phyloP scores from a whole-genome alignment of 495 filamentous ascomycete species.

The Cudoniella acicularis region DNA sequence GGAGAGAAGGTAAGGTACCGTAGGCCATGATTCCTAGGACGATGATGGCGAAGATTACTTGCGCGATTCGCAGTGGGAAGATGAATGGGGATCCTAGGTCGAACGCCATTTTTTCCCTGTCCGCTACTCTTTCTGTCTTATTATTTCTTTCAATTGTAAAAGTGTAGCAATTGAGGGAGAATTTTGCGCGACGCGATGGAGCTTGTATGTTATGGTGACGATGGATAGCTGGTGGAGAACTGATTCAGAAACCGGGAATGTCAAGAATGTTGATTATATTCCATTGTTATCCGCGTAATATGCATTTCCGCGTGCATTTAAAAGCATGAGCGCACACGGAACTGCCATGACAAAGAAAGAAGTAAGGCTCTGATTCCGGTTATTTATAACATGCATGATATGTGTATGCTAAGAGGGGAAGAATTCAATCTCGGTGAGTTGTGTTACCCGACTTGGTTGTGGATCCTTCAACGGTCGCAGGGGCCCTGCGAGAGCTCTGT shows the following conservation, averaged over 20 bases:
- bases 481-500: too few relatives aligned
- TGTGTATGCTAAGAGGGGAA: too few relatives aligned
- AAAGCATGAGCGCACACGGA: too few relatives aligned
- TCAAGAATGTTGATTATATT: too few relatives aligned
- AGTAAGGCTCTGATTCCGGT: neutral
- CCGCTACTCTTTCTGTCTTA: too few relatives aligned
- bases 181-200: neutral
- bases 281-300: neutral
- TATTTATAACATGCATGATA: neutral
- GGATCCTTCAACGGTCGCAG: too few relatives aligned
- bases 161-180: too few relatives aligned
- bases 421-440: too few relatives aligned
- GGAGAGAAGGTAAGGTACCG: conserved; percentile 41
- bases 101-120: neutral
- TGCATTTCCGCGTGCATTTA: neutral
- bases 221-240: neutral
- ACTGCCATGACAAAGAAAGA: too few relatives aligned
- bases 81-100: conserved; percentile 34
- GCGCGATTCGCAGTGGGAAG: conserved; percentile 59
- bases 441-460: too few relatives aligned
- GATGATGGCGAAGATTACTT: conserved; percentile 64
- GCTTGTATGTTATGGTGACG: neutral
- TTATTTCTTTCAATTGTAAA: too few relatives aligned
- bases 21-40: conserved; percentile 70
- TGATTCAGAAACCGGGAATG: neutral